A percentile compares a stretch with the other conserved stretches of the same genome.
These are phyloP conservation scores for Pythium periplocum DNA, from an alignment of 352 stramenopile species.

Conservation along the genomic window DNA sequence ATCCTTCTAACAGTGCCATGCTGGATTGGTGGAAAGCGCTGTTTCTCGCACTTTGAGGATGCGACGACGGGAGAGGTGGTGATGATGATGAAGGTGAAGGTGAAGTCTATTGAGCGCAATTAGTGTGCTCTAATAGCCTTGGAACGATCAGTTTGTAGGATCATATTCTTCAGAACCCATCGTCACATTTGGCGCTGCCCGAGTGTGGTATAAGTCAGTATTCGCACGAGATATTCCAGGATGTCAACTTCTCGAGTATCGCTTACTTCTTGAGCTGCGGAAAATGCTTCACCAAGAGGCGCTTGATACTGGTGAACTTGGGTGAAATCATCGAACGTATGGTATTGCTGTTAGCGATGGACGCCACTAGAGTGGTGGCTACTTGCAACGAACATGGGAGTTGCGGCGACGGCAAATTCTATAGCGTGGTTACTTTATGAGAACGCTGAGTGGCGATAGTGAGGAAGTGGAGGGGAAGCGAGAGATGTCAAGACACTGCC, in stretches of 20 bases:
- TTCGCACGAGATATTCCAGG: constrained; percentile 1
- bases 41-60: too few species aligned
- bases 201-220: constrained; percentile 15
- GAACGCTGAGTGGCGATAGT: not conserved
- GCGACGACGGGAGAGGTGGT: too few species aligned
- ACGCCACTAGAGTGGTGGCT: constrained; percentile 7
- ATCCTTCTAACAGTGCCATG: too few species aligned
- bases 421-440: constrained; percentile 9
- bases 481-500: not conserved
- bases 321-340: constrained; percentile 19
- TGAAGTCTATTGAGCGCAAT: too few species aligned
- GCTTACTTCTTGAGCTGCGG: constrained; percentile 13
- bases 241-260: not conserved
- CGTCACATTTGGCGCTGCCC: constrained; percentile 13
- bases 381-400: not conserved
- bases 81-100: too few species aligned
- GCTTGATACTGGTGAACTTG: constrained; percentile 14
- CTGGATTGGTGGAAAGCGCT: too few species aligned
- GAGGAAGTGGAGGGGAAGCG: not conserved
- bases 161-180: constrained; percentile 18
- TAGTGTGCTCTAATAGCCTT: too few species aligned
- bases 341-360: constrained; percentile 23
- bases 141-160: constrained; percentile 10
- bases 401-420: constrained; percentile 5
- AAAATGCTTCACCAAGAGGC: constrained; percentile 18